Evolutionary conservation across 2,329 filamentous ascomycete genomes (phyloP).

Genomic region (Hysterium pulicare): DNA sequence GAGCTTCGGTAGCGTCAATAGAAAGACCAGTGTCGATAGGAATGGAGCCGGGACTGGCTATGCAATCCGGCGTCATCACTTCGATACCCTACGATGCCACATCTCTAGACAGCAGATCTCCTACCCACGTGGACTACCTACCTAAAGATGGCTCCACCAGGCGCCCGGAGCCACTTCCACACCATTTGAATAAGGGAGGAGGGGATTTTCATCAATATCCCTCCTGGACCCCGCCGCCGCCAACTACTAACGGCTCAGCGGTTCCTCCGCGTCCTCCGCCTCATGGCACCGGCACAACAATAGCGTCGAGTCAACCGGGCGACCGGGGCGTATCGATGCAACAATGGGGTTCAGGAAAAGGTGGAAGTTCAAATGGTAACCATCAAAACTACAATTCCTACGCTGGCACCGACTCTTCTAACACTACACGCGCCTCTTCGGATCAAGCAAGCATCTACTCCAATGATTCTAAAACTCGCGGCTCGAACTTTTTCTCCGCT

Average conservation of each 20-base stretch:
- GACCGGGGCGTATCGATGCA: slow-evolving; percentile 69
- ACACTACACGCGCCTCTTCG: slow-evolving; percentile 55
- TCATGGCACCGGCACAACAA: slow-evolving; percentile 53
- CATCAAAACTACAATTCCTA: slow-evolving; percentile 21
- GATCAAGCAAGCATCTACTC: slow-evolving; percentile 66
- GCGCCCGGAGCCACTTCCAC: slow-evolving; percentile 72
- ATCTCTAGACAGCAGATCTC: slow-evolving; percentile 62
- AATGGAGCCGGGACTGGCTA: slow-evolving; percentile 59
- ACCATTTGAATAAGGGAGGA: slow-evolving; percentile 75
- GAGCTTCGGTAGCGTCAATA: slow-evolving; percentile 55
- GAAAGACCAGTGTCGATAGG: slow-evolving; percentile 65
- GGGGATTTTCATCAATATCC: slow-evolving; percentile 90
- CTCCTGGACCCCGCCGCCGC: slow-evolving; percentile 58
- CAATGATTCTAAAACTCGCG: slow-evolving; percentile 57
- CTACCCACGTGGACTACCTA: slow-evolving; percentile 70
- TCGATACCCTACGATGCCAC: slow-evolving; percentile 82
- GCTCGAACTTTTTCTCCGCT: slow-evolving; percentile 46
- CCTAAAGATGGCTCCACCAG: slow-evolving; percentile 59
- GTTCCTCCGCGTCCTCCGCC: slow-evolving; percentile 61
- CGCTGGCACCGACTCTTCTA: slow-evolving; percentile 41
- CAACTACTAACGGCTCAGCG: slow-evolving; percentile 48
- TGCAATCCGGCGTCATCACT: slow-evolving; percentile 78
- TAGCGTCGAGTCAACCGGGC: slow-evolving; percentile 66
- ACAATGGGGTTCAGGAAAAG: slow-evolving; percentile 60
- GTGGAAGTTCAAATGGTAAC: slow-evolving; percentile 20